Evolutionary conservation across 305 asterid species (phyloP).

Genomic region (Fraxinus angustifolia): DNA sequence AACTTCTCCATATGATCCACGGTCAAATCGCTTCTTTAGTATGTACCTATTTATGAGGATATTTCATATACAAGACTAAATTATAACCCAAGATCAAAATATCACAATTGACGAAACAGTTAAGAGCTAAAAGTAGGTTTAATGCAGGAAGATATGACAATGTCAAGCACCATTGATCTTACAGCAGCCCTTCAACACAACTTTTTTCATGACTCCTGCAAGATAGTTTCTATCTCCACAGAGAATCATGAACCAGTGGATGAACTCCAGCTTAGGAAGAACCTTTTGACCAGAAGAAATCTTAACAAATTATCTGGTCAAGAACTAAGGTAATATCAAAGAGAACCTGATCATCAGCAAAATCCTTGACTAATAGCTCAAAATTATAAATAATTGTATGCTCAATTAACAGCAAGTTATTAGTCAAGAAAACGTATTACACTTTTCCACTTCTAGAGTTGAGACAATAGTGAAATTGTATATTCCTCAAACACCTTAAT

Average conservation of each 20-base stretch:
- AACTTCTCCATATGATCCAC: slow-evolving; percentile 98
- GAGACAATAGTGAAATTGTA: background rate
- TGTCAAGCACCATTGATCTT: background rate
- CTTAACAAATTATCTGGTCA: background rate
- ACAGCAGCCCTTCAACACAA: background rate
- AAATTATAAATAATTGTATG: background rate
- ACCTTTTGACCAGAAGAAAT: background rate
- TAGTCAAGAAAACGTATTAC: background rate
- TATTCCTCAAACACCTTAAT: background rate
- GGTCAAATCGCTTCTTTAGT: slow-evolving; percentile 88
- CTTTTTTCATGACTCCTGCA: background rate
- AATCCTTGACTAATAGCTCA: background rate
- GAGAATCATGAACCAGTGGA: background rate
- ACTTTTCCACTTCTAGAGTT: background rate
- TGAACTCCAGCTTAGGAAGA: slow-evolving; percentile 5
- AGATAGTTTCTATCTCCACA: background rate
- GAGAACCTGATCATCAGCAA: background rate
- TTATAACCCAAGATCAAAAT: background rate
- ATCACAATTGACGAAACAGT: background rate
- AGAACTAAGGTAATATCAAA: background rate
- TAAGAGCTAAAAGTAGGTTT: background rate
- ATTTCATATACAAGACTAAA: background rate
- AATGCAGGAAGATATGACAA: background rate
- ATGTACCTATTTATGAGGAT: slow-evolving; percentile 54
- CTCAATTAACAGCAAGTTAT: background rate